Base-by-base conservation (phyloP, 495 filamentous ascomycete species). In the Aspergillus steynii region DNA sequence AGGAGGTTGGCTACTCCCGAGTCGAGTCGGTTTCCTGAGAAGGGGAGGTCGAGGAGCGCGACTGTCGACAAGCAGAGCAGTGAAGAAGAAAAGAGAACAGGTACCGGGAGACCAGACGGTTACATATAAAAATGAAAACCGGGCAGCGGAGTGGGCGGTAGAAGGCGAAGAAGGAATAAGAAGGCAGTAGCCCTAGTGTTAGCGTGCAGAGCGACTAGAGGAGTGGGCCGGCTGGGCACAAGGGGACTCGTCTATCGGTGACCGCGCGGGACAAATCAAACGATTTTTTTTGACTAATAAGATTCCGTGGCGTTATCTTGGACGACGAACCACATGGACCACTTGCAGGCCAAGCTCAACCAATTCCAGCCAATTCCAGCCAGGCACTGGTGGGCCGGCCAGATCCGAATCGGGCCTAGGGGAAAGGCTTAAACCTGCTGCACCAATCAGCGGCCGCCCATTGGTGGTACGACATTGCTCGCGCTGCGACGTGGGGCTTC, bases 221-320 rank as follows among this genome's bases (percentile, higher is more conserved):
- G 20, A 20, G 20, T 20, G 20, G 20, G 20, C 31, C 2, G 31
- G 31, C 31, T 34, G 1, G 9, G 31, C 31, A 7, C 31, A 34
- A 5, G 9, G 31, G 31, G 31, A 34, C 31, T 34, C 31, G 34
- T 42, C 2, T 45, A 26, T 20, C 20, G 20, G 20, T 20, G 20
- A 0, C 20, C 20, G 20, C 20, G 20, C 20, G 20, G 20, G 20
- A 20, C 20, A 20, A 20, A 55, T 55, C 25, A 25, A 42, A 31
- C 29, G 15, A 42, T 55, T 50, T 55, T 34, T 27, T 32, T 28
- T 55, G 42, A 55, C 34, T 55, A 55, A 55, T 55, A 55, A 47
- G 34, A 55, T 47, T 29, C n/a, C 15, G 53, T 55, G 53, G 53
- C 53, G 53, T 55, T 55, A 55, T 55, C 53, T 55, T 55, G 53